These are phyloP conservation scores for Wallacemonas sp. DNA, from an alignment of 208 protist species.

Conservation along the genomic window DNA sequence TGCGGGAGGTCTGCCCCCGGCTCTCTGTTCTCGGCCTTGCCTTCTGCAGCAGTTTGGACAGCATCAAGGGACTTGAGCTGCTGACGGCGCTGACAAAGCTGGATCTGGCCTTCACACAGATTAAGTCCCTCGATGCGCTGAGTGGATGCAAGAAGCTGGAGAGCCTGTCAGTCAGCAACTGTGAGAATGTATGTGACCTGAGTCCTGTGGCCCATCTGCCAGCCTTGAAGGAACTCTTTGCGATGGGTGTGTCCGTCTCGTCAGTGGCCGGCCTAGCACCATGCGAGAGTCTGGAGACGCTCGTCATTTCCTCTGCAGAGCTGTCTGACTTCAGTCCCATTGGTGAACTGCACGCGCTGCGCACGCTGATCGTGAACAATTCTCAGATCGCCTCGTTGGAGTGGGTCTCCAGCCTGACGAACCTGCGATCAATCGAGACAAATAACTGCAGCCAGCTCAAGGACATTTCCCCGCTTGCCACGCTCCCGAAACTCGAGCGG, in stretches of 20 bases:
- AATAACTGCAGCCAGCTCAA: not conserved
- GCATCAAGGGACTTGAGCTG: not conserved
- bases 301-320: constrained; percentile 4
- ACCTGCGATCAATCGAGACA: not conserved
- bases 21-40: not conserved
- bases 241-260: not conserved
- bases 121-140: constrained; percentile 1
- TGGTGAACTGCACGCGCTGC: not conserved
- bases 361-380: not conserved
- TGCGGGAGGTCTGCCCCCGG: not conserved
- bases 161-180: not conserved
- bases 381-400: not conserved
- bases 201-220: not conserved
- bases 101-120: not conserved
- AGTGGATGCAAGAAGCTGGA: not conserved
- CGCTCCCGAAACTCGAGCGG: not conserved
- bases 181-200: not conserved
- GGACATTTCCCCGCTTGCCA: not conserved
- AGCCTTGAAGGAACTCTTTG: not conserved
- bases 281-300: not conserved
- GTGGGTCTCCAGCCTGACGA: not conserved
- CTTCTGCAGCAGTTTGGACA: not conserved
- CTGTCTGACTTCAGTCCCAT: not conserved
- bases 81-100: constrained; percentile 1
- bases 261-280: not conserved